phyloP scores from a whole-genome alignment of 2,329 filamentous ascomycete genomes.

The Hortaea sp. region DNA sequence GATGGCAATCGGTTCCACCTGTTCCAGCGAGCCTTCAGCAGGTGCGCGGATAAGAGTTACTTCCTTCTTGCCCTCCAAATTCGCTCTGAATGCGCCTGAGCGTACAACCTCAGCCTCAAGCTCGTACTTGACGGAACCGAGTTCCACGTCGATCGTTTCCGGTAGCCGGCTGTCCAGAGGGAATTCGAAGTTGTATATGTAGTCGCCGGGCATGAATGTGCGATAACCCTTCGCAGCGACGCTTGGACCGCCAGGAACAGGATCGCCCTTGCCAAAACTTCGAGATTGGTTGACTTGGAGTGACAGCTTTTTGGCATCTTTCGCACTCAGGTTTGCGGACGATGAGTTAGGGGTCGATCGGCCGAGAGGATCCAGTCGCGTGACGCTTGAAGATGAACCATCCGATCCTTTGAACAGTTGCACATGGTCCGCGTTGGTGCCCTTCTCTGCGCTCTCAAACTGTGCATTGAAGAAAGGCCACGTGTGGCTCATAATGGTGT shows the following conservation, averaged over 20 bases:
- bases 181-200: conserved; percentile 70
- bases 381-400: conserved; percentile 25
- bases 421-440: conserved; percentile 54
- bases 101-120: conserved; percentile 77
- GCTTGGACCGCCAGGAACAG: conserved; percentile 42
- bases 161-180: conserved; percentile 67
- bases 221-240: conserved; percentile 73
- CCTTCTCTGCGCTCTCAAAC: conserved; percentile 48
- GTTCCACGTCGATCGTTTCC: conserved; percentile 79
- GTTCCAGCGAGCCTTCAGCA: conserved; percentile 78
- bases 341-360: conserved; percentile 29
- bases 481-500: conserved; percentile 77
- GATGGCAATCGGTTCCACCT: conserved; percentile 87
- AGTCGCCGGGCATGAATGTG: conserved; percentile 68
- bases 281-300: conserved; percentile 71
- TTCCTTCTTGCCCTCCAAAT: conserved; percentile 72
- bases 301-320: conserved; percentile 58
- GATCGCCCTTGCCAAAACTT: conserved; percentile 75
- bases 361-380: conserved; percentile 18
- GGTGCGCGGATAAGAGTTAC: conserved; percentile 76
- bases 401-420: conserved; percentile 41
- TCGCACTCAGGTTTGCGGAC: conserved; percentile 32
- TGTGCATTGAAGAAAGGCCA: conserved; percentile 86
- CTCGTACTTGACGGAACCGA: conserved; percentile 80
- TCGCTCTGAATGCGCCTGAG: conserved; percentile 80